Percentiles rank a stretch among this genome's conserved stretches.
phyloP scores from a whole-genome alignment of 768 basidiomycete genomes.

The Rubroboletus satanas region DNA sequence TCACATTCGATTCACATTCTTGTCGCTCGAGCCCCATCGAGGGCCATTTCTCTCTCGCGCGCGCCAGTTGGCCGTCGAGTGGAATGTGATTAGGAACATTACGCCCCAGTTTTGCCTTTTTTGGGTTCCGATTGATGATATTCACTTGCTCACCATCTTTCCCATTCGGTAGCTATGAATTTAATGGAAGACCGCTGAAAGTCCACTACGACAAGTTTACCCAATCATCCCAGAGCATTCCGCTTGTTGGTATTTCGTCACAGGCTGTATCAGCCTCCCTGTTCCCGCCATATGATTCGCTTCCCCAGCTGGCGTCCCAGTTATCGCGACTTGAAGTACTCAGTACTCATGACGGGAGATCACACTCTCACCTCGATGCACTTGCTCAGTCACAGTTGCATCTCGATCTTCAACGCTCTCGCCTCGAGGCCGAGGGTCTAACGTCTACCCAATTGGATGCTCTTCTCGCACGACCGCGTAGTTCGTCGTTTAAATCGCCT shows the following conservation, averaged over 20 bases:
- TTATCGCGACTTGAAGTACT: conserved; percentile 24
- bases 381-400: conserved; percentile 23
- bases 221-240: conserved; percentile 31
- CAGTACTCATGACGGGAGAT: conserved; percentile 22
- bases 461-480: conserved; percentile 20
- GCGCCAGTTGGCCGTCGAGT: background rate
- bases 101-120: background rate
- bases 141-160: conserved; percentile 7
- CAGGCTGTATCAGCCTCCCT: conserved; percentile 14
- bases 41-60: background rate
- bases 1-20: background rate
- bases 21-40: background rate
- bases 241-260: conserved; percentile 23
- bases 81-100: background rate
- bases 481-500: conserved; percentile 26
- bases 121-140: background rate
- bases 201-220: conserved; percentile 89
- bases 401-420: conserved; percentile 25
- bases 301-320: conserved; percentile 20
- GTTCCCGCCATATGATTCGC: conserved; percentile 20
- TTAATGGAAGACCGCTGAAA: conserved; percentile 81
- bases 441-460: conserved; percentile 28
- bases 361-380: conserved; percentile 21
- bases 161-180: conserved; percentile 62
- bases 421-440: conserved; percentile 25